Evolutionary conservation across 78 protist species (phyloP), one percentile per base, ranked within the genome.

Genomic region (Goniomonas avonlea): DNA sequence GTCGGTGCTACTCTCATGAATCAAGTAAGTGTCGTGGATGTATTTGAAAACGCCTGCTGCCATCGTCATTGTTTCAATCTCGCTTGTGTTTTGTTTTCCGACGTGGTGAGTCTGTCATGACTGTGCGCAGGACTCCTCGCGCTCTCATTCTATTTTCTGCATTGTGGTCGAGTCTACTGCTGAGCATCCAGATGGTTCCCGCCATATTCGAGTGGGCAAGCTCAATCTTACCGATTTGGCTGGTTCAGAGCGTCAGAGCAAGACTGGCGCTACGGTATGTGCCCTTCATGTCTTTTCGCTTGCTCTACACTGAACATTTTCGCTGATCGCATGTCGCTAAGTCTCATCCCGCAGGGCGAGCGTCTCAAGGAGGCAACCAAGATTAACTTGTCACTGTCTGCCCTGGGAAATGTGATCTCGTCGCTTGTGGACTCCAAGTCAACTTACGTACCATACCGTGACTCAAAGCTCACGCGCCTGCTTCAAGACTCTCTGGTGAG

Each of bases 191-290:
- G 43, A 27, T 41, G 76, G 59, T 38, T 4, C 13, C 23, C 31
- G 40, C 32, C 25, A 5, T 41, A 43, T 69, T 29, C 69, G 38
- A 34, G 80, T 1, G 32, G 91, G 89, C 1, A 88, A 87, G 63
- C 89, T 93, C 25, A 82, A 90, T 70, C 41, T 93, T 65, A 92
- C 90, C 60, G 96, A 93, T 43, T 81, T 93, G n/a, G 96, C 96
- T 0, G 93, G 95, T 25, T 74, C 87, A 0, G 97, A 94, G 82
- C 79, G 94, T 5, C 92, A 86, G 83, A 45, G 70, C 38, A 90
- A 94, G 83, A 91, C 97, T 17, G 83, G 75, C 27, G 89, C 93
- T 0, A 55, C 77, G 15, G 50, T 43, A 11, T 15, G 50, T 11
- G n/a, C n/a, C n/a, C n/a, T n/a, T n/a, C n/a, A n/a, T n/a, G n/a